Evolutionary conservation across 2,329 filamentous ascomycete genomes (phyloP), one percentile per base, ranked within the genome.

Genomic region (Fusarium globosum): DNA sequence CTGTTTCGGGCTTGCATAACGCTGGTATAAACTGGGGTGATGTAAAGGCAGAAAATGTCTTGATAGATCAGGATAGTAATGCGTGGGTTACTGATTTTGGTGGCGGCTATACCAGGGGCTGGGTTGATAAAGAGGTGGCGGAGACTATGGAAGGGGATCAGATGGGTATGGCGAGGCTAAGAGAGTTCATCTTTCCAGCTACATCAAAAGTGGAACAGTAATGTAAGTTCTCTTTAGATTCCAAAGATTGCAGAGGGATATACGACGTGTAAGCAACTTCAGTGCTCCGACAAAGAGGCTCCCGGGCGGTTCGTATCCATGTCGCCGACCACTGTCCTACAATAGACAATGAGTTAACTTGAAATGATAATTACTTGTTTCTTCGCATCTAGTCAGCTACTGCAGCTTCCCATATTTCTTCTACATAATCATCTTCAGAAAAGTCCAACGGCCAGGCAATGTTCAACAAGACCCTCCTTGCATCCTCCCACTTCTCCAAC

Each of bases 51-150:
- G 59, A 66, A 1, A 66, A 56, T 28, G 41, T 57, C 13, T 39
- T 56, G n/a, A 15, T 66, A 4, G 49, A 49, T 11, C 39, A 23
- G 10, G 43, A 56, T 2, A 4, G n/a, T 4, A 38, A 64, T 26
- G 42, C 59, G 10, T 66, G 59, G 49, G 4, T 66, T 16, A 41
- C 46, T 21, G 59, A 64, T 30, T 64, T 66, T 12, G 63, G 63
- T 1, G 63, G 63, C 18, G 30, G 63, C 20, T 66, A 43, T 4
- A 66, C 59, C 0, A 3, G 4, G 15, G 63, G 59, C 12, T 66
- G 49, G 49, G 36, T 66, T 9, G 28, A 45, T 3, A 41, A 41
- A 7, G 26, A 39, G 2, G 4, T 41, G 2, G 36, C 36, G 1
- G 63, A 10, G 2, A 66, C 63, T 3, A 10, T 42, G 4, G 41